Base-by-base conservation (phyloP, 352 stramenopile species). In the Phytophthora rubi region DNA sequence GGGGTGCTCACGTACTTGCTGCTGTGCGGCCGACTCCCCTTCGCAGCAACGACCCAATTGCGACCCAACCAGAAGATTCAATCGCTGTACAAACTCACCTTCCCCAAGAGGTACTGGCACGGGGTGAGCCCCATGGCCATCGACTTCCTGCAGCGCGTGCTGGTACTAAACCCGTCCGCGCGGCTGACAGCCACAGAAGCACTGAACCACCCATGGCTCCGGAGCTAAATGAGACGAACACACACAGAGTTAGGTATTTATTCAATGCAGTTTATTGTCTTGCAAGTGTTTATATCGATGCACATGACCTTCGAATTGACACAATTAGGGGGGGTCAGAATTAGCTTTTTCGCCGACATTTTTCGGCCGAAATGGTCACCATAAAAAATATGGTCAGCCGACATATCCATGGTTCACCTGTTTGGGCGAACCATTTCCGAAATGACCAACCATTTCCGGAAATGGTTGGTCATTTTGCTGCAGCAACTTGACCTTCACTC, bases 1-100 rank as follows among this genome's bases (percentile, higher is more conserved):
- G 98, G 98, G 12, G 88, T 99, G 7, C 96, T 99, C 70, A 86
- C 98, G 5, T 99, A 98, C 73, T 84, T 99, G 45, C 83, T 99
- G 49, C 84, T 99, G 16, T 99, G 96, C 68, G 98, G 98, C 33
- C 98, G 96, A 71, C 80, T 93, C 5, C 86, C 86, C 21, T 93
- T 93, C 61, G 70, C 81, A 30, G 85, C 81, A 4, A 85, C 79
- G 45, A 91, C 77, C 0, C 73, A 89, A 30, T 59, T 93, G 33
- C 82, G 77, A 55, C 79, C 81, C 9, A 81, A 83, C 53, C 83
- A 93, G 56, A 88, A 81, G 54, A 76, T 93, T 44, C 74, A 82
- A 66, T 77, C 75, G 48, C 60, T 92, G 37, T 93, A 90, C 57
- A 80, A 82, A 42, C 72, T 93, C 54, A 85, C 81, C 55, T 93